phyloP scores from a whole-genome alignment of 805 yeast genomes.

The Ogataea thermomethanolica region DNA sequence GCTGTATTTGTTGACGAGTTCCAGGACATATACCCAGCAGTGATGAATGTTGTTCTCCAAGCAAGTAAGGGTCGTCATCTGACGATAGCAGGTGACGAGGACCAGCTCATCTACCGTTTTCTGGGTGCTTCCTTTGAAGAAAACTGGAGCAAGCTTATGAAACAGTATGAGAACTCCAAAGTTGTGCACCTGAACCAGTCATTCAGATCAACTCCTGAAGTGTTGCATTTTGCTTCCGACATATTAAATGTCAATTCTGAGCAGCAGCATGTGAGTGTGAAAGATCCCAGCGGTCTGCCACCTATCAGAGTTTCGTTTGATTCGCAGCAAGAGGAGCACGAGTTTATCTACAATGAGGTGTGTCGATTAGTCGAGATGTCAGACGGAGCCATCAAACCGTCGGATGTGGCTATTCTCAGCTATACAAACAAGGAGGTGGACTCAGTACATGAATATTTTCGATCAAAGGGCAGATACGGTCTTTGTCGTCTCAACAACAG shows the following conservation, averaged over 20 bases:
- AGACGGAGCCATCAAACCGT: constrained; percentile 39
- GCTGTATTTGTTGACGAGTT: constrained; percentile 66
- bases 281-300: constrained; percentile 16
- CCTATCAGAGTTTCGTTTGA: constrained; percentile 29
- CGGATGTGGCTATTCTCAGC: constrained; percentile 52
- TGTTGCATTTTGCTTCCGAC: constrained; percentile 42
- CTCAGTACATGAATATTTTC: constrained; percentile 36
- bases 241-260: constrained; percentile 19
- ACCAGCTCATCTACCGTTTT: constrained; percentile 68
- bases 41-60: constrained; percentile 42
- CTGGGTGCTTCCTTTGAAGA: constrained; percentile 43
- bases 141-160: constrained; percentile 23
- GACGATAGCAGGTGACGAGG: constrained; percentile 66
- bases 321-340: constrained; percentile 36
- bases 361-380: constrained; percentile 38
- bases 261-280: constrained; percentile 18
- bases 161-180: constrained; percentile 24
- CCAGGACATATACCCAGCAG: constrained; percentile 60
- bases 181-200: constrained; percentile 42
- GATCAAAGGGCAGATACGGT: constrained; percentile 38
- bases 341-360: constrained; percentile 45
- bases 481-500: constrained; percentile 42
- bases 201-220: constrained; percentile 61
- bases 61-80: constrained; percentile 46
- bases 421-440: constrained; percentile 50